A percentile compares a stretch with the other conserved stretches of the same genome.
These are phyloP conservation scores for Termitomyces sp. DNA, from an alignment of 768 basidiomycete genomes.

Conservation along the genomic window DNA sequence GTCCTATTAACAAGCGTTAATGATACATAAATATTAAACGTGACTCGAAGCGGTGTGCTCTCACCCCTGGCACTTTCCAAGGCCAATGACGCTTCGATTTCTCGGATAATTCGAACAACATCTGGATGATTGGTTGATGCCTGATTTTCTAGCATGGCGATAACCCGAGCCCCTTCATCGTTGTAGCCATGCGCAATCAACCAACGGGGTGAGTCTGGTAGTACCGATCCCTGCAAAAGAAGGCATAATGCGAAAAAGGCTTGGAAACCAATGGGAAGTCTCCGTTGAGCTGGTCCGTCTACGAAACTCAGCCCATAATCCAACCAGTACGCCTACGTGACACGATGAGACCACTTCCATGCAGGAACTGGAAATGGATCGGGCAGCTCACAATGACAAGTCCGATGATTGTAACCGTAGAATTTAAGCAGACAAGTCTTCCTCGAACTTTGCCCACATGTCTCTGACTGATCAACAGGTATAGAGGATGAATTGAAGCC, in stretches of 20 bases:
- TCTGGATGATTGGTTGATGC: slow-evolving; percentile 25
- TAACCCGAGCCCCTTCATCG: slow-evolving; percentile 27
- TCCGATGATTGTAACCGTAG: slow-evolving; percentile 32
- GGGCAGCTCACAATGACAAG: slow-evolving; percentile 29
- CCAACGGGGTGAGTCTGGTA: slow-evolving; percentile 36
- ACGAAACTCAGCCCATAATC: slow-evolving; percentile 35
- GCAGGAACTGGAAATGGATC: not conserved
- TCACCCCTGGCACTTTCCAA: slow-evolving; percentile 32
- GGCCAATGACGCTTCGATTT: slow-evolving; percentile 30
- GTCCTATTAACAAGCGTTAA: slow-evolving; percentile 15
- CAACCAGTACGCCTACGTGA: slow-evolving; percentile 29
- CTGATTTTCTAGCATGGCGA: slow-evolving; percentile 28
- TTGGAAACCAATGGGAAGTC: slow-evolving; percentile 28
- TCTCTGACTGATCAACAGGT: slow-evolving; percentile 35
- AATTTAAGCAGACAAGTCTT: slow-evolving; percentile 28
- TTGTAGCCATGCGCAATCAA: slow-evolving; percentile 29
- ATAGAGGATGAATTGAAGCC: slow-evolving; percentile 36
- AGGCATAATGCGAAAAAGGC: slow-evolving; percentile 31
- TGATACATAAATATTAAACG: not conserved
- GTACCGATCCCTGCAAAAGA: slow-evolving; percentile 25
- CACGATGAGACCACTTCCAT: not conserved
- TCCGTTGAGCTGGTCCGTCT: slow-evolving; percentile 21
- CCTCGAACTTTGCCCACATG: slow-evolving; percentile 31
- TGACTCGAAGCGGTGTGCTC: not conserved
- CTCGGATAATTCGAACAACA: slow-evolving; percentile 24